These are phyloP conservation scores for Periconia macrospinosa DNA, from an alignment of 2,329 filamentous ascomycete species.

Conservation along the genomic window DNA sequence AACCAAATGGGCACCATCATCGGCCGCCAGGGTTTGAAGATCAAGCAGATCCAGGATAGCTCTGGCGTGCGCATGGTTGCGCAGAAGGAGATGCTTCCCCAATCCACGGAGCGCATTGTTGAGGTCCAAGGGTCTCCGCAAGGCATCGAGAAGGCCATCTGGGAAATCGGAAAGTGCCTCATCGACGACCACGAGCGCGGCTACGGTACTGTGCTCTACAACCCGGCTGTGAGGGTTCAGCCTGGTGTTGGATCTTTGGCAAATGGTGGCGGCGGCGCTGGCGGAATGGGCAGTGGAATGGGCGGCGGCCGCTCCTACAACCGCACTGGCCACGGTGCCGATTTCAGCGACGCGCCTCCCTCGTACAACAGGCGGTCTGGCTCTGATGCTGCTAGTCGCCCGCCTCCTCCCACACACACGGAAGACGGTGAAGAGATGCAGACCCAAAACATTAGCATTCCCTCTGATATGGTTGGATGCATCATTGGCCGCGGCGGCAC, in stretches of 20 bases:
- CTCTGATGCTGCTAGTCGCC: conserved; percentile 76
- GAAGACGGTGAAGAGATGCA: conserved; percentile 98
- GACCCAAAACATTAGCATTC: conserved; percentile 99
- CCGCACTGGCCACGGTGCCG: conserved; percentile 92
- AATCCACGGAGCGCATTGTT: conserved; percentile 97
- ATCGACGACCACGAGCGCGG: conserved; percentile 98
- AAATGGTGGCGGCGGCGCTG: conserved; percentile 56
- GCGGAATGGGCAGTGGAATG: conserved; percentile 52
- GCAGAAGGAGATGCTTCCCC: conserved; percentile 98
- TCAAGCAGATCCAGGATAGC: conserved; percentile 98
- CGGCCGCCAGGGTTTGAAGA: conserved; percentile 92
- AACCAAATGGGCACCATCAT: conserved; percentile 99
- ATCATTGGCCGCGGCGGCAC: conserved; percentile 94
- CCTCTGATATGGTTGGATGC: conserved; percentile 98
- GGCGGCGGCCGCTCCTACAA: conserved; percentile 71
- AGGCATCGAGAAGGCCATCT: conserved; percentile 92
- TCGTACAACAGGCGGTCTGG: conserved; percentile 76
- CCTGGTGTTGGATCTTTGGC: conserved; percentile 55
- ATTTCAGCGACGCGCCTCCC: conserved; percentile 84
- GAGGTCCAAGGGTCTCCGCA: conserved; percentile 95
- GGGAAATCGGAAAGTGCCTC: conserved; percentile 98
- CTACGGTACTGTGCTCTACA: conserved; percentile 96
- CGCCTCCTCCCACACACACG: conserved; percentile 78
- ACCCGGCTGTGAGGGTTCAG: conserved; percentile 88
- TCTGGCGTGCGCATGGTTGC: conserved; percentile 99